phyloP scores from a whole-genome alignment of 331 rosid genomes.

The Spiraea crenata region DNA sequence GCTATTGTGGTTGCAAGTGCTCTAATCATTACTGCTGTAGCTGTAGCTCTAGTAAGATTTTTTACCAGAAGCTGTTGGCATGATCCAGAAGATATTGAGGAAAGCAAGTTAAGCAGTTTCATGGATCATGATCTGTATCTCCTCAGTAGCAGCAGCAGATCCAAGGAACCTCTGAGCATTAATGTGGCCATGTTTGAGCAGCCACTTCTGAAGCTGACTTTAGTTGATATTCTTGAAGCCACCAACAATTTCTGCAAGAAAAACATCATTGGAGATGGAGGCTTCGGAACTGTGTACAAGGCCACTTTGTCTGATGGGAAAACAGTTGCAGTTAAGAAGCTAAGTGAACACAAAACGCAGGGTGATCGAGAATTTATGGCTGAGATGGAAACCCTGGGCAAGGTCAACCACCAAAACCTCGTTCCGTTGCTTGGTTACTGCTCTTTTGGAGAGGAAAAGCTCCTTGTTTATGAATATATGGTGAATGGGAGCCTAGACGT shows the following conservation, averaged over 20 bases:
- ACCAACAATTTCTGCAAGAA: constrained; percentile 95
- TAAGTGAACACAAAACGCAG: constrained; percentile 90
- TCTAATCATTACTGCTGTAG: constrained; percentile 41
- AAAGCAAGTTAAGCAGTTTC: constrained; percentile 60
- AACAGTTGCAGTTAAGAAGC: constrained; percentile 88
- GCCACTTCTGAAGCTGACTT: constrained; percentile 83
- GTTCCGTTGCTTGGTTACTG: constrained; percentile 94
- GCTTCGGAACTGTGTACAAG: constrained; percentile 93
- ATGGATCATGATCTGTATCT: constrained; percentile 71
- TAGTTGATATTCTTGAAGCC: constrained; percentile 73
- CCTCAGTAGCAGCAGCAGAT: constrained; percentile 86
- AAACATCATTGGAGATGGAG: constrained; percentile 96
- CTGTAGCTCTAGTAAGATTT: constrained; percentile 54
- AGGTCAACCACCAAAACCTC: constrained; percentile 89
- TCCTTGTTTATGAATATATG: constrained; percentile 95
- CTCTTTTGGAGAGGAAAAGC: constrained; percentile 89
- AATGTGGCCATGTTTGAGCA: constrained; percentile 91
- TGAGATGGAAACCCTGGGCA: constrained; percentile 97
- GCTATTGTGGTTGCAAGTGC: constrained; percentile 49
- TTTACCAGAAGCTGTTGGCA: constrained; percentile 40
- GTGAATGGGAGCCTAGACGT: constrained; percentile 91
- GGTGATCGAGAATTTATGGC: constrained; percentile 93
- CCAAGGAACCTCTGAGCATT: constrained; percentile 91
- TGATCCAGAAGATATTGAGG: constrained; percentile 57
- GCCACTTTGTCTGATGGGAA: constrained; percentile 81